These are phyloP conservation scores for Solanum clarkiae DNA, from an alignment of 257 asterid species.

Conservation along the genomic window DNA sequence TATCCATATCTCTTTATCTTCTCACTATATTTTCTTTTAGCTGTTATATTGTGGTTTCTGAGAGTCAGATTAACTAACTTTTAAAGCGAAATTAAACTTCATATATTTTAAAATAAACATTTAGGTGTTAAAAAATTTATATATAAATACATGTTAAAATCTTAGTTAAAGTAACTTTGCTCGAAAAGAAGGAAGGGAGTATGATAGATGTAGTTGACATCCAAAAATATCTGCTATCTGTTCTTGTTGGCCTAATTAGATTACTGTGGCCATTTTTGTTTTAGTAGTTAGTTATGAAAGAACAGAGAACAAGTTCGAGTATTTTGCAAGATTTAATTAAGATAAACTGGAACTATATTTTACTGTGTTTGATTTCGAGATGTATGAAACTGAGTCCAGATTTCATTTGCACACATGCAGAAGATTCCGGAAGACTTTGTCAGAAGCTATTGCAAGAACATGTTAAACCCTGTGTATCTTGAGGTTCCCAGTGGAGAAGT, in stretches of 20 bases:
- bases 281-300: neutral
- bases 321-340: neutral
- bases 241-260: neutral
- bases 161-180: too few species aligned
- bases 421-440: slow-evolving; percentile 23
- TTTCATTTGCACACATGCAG: slow-evolving; percentile 5
- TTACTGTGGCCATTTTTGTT: neutral
- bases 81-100: too few species aligned
- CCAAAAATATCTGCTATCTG: neutral
- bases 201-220: neutral
- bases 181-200: too few species aligned
- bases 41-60: too few species aligned
- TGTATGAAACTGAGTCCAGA: neutral
- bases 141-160: too few species aligned
- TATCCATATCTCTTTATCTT: neutral
- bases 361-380: neutral
- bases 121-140: too few species aligned
- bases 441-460: slow-evolving; percentile 2
- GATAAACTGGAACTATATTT: neutral
- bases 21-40: too few species aligned
- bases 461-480: slow-evolving; percentile 12
- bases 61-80: too few species aligned
- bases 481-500: slow-evolving; percentile 17
- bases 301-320: neutral
- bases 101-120: too few species aligned